Evolutionary conservation across 2,329 filamentous ascomycete species (phyloP).

Genomic region (Metarhizium anisopliae): DNA sequence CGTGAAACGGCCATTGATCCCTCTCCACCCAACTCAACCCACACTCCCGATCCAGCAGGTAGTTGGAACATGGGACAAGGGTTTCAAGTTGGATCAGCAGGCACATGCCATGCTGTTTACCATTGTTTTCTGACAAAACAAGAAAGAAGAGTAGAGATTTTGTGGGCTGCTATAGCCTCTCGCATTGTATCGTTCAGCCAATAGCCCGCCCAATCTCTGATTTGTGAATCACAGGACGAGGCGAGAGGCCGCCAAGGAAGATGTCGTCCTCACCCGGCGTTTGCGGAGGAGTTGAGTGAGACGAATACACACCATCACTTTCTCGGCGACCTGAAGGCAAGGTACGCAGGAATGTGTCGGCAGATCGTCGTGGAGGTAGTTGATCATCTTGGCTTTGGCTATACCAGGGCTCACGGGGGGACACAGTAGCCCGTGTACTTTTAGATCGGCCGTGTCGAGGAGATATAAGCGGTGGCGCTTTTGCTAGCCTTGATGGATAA

Average conservation of each 20-base stretch:
- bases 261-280: conserved; percentile 38
- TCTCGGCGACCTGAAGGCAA: background rate
- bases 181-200: conserved; percentile 25
- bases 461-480: conserved; percentile 44
- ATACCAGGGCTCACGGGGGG: conserved; percentile 28
- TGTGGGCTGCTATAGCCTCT: background rate
- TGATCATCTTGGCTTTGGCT: conserved; percentile 24
- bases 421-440: conserved; percentile 38
- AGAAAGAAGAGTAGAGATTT: conserved; percentile 11
- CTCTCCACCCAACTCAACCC: background rate
- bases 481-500: conserved; percentile 35
- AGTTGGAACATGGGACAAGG: background rate
- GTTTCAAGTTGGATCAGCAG: background rate
- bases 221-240: conserved; percentile 36
- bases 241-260: conserved; percentile 36
- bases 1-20: background rate
- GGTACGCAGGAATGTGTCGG: conserved; percentile 16
- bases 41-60: background rate
- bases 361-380: conserved; percentile 21
- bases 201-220: conserved; percentile 45
- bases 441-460: conserved; percentile 30
- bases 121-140: background rate
- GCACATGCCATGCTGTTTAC: background rate
- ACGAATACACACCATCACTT: conserved; percentile 24
- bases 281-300: conserved; percentile 32